These are phyloP conservation scores for Evernia prunastri DNA, from an alignment of 495 filamentous ascomycete genomes.

Conservation along the genomic window DNA sequence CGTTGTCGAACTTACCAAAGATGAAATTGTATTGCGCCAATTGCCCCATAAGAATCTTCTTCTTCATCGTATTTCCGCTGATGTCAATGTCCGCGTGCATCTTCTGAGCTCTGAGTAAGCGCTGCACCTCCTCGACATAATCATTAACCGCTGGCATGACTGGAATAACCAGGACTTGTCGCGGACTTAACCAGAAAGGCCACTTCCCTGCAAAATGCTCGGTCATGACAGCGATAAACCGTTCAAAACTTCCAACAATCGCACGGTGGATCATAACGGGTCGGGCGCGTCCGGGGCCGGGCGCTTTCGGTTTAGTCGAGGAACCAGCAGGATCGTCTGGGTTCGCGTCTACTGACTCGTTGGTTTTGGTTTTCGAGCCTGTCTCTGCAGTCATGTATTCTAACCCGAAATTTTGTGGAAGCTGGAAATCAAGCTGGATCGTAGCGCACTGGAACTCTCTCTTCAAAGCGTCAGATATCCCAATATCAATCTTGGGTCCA, in stretches of 20 bases:
- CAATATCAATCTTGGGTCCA: slow-evolving; percentile 93
- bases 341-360: slow-evolving; percentile 31
- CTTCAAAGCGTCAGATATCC: slow-evolving; percentile 70
- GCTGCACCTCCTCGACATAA: slow-evolving; percentile 79
- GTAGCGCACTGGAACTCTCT: slow-evolving; percentile 88
- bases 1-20: slow-evolving; percentile 50
- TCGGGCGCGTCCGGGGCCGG: slow-evolving; percentile 67
- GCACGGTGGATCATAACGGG: slow-evolving; percentile 97
- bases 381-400: slow-evolving; percentile 71
- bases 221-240: slow-evolving; percentile 86
- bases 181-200: slow-evolving; percentile 95
- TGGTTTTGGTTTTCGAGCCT: slow-evolving; percentile 36
- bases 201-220: slow-evolving; percentile 97
- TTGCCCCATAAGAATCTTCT: slow-evolving; percentile 90
- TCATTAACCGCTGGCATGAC: slow-evolving; percentile 79
- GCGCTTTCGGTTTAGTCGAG: slow-evolving; percentile 40
- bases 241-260: slow-evolving; percentile 87
- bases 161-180: slow-evolving; percentile 86
- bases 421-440: slow-evolving; percentile 95
- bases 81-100: slow-evolving; percentile 83
- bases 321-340: slow-evolving; percentile 30
- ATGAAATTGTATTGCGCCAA: slow-evolving; percentile 88
- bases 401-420: slow-evolving; percentile 75
- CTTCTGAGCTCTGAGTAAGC: slow-evolving; percentile 43
- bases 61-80: slow-evolving; percentile 85